These are phyloP conservation scores for Cafeteria roenbergensis DNA, from an alignment of 108 stramenopile genomes.

Conservation along the genomic window DNA sequence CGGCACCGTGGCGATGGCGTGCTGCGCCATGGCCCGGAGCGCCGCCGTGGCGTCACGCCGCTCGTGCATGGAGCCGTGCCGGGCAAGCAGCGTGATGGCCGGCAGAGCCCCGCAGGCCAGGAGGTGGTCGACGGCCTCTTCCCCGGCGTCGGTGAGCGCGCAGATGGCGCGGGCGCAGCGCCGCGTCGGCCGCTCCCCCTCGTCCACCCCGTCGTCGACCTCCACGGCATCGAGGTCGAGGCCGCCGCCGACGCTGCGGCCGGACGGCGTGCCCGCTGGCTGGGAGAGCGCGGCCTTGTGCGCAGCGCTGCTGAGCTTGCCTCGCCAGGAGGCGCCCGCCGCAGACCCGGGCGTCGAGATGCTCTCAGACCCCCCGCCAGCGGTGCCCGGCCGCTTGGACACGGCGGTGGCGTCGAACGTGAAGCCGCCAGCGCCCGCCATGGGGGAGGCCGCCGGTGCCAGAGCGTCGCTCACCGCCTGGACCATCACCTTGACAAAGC, in stretches of 20 bases:
- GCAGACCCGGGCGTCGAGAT: too few species aligned
- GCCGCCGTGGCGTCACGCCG: neutral
- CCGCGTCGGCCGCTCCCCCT: too few species aligned
- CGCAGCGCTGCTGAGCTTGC: too few species aligned
- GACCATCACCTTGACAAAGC: slow-evolving; percentile 2
- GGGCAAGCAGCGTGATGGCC: neutral
- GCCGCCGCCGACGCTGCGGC: too few species aligned
- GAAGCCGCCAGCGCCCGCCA: too few species aligned
- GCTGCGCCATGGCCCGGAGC: neutral
- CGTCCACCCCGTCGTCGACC: too few species aligned
- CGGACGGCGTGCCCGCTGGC: too few species aligned
- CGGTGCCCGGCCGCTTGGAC: neutral
- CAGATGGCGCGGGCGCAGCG: neutral
- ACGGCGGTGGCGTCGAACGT: neutral
- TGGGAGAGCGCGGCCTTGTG: too few species aligned
- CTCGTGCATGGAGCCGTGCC: neutral
- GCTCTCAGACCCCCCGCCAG: too few species aligned
- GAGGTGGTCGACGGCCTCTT: neutral
- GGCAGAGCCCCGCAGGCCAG: neutral
- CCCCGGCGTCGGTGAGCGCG: neutral
- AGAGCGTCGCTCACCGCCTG: neutral
- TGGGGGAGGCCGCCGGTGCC: too few species aligned
- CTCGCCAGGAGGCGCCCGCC: too few species aligned
- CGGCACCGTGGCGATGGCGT: neutral
- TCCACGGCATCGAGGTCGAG: too few species aligned